These are phyloP conservation scores for Pyronema domesticum DNA, from an alignment of 495 filamentous ascomycete genomes.

Conservation along the genomic window DNA sequence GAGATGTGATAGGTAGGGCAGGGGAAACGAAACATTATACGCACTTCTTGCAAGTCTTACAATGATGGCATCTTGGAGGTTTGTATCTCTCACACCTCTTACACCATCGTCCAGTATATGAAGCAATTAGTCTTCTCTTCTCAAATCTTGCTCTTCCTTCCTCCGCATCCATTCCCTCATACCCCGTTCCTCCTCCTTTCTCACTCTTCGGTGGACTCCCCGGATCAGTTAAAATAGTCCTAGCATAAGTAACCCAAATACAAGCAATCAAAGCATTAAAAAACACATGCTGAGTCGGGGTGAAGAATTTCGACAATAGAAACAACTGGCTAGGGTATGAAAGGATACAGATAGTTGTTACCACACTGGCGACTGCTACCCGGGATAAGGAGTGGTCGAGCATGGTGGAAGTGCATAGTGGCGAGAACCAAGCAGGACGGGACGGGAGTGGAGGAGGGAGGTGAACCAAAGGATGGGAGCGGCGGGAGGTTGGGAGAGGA, in stretches of 20 bases:
- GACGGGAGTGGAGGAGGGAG: background rate
- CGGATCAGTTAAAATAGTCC: conserved; percentile 59
- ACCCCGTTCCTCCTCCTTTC: conserved; percentile 2
- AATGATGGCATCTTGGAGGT: conserved; percentile 81
- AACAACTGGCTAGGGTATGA: conserved; percentile 71
- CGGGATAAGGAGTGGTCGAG: conserved; percentile 20
- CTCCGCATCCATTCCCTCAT: conserved; percentile 18
- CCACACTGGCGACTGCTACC: conserved; percentile 16
- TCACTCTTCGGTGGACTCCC: conserved; percentile 29
- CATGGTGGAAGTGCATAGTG: conserved; percentile 12
- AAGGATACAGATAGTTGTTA: conserved; percentile 37
- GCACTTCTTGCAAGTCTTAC: conserved; percentile 47
- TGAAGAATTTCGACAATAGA: conserved; percentile 57
- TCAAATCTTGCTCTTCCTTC: conserved; percentile 16
- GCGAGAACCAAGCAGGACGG: background rate
- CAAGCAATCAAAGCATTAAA: conserved; percentile 60
- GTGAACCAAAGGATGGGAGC: background rate
- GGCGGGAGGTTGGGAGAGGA: no score
- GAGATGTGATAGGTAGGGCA: background rate
- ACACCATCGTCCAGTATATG: conserved; percentile 43
- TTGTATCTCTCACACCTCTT: conserved; percentile 69
- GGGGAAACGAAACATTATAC: conserved; percentile 30
- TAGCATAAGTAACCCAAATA: conserved; percentile 65
- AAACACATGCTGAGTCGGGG: conserved; percentile 37
- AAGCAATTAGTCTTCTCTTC: conserved; percentile 26